A percentile compares a stretch with the other conserved stretches of the same genome.
These are phyloP conservation scores for Thielaviopsis ethacetica DNA, from an alignment of 2,329 filamentous ascomycete genomes.

Conservation along the genomic window DNA sequence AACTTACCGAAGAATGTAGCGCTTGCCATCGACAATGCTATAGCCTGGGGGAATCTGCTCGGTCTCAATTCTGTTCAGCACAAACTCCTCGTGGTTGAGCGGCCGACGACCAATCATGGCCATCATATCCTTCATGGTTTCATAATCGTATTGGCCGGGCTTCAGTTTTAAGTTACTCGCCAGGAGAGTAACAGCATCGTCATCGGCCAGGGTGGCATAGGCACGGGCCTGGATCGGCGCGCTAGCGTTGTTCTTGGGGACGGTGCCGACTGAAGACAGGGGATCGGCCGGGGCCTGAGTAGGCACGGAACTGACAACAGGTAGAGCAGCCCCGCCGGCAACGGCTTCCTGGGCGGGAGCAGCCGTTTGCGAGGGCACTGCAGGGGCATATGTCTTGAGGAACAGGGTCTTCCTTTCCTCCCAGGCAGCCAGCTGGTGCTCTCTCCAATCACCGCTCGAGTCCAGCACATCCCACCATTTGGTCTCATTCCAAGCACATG, in stretches of 20 bases:
- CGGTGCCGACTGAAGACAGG: not conserved
- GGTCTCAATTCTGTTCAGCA: conserved; percentile 27
- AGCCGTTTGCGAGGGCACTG: not conserved
- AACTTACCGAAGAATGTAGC: conserved; percentile 47
- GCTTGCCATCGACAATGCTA: conserved; percentile 24
- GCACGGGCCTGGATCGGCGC: not conserved
- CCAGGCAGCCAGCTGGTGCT: conserved; percentile 25
- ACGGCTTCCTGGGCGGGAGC: not conserved
- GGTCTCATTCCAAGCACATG: conserved; percentile 36
- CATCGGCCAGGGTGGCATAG: too few species aligned
- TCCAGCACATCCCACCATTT: conserved; percentile 34
- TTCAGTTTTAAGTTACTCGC: too few species aligned
- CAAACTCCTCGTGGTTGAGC: conserved; percentile 36
- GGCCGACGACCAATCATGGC: conserved; percentile 20
- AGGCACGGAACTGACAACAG: too few species aligned
- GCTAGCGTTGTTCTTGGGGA: conserved; percentile 10
- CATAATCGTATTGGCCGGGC: conserved; percentile 6
- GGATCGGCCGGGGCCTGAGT: too few species aligned
- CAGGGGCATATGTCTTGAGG: conserved; percentile 6
- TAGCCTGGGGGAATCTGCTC: conserved; percentile 36
- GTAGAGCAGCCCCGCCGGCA: not conserved
- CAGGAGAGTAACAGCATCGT: too few species aligned
- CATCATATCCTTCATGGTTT: conserved; percentile 1
- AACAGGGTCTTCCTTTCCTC: conserved; percentile 11
- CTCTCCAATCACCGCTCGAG: conserved; percentile 26